Evolutionary conservation across 164 flowering plant genomes (phyloP), one percentile per base, ranked within the genome.

Genomic region (Saururus chinensis): DNA sequence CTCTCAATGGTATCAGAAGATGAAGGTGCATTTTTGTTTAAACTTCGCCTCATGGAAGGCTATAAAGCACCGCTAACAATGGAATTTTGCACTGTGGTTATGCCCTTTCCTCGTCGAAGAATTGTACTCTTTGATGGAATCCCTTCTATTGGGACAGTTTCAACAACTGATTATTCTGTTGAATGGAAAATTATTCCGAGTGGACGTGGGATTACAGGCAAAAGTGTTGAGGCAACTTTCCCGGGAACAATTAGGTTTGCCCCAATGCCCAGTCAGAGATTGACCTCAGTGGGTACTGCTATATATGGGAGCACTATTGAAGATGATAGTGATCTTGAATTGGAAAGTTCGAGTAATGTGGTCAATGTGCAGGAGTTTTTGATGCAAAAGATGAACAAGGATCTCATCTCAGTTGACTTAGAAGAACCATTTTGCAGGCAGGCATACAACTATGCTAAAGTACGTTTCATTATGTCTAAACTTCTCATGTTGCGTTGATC

Each of bases 401-500:
- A 83, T 70, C 90, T 95, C 59, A 84, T 80, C 35, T 68, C 97
- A n/a, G 93, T 77, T 69, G 99, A 95, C 65, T 69, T 91, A 49
- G 99, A 95, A 72, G 99, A 95, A 71, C 95, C 99, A 63, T 91
- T 91, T 75, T 81, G 87, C 75, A 89, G 98, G 96, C 93, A 91
- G 64, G 95, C 98, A 23, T 95, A 89, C 69, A 81, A 80, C 68
- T 95, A 87, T 80, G 98, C 99, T 6, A 95, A 81, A 70, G 99
- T 87, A 84, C 49, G 82, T 23, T 22, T 30, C 40, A 10, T 42
- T 17, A 23, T 42, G 56, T 7, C 55, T 55, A 23, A 23, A 12
- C 19, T 26, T 25, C 17, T 14, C 12, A 25, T 48, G 22, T 61
- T 61, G 22, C 17, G 30, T 40, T 58, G 20, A 25, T 58, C 1